Percentiles rank a stretch among this genome's conserved stretches.
phyloP scores from a whole-genome alignment of 352 stramenopile genomes.

The Globisporangium nodosum region DNA sequence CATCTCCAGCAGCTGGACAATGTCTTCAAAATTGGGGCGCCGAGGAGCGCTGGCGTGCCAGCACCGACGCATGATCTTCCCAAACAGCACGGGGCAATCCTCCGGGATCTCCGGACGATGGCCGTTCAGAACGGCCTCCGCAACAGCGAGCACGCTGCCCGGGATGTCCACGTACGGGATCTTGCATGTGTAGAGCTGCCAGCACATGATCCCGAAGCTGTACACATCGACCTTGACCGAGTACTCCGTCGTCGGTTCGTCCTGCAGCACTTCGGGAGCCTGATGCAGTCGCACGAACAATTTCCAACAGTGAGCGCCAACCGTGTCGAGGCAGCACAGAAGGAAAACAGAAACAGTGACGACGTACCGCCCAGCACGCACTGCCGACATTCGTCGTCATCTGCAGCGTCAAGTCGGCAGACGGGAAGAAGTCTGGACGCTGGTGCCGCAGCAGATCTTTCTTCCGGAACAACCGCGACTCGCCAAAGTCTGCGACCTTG shows the following conservation, averaged over 20 bases:
- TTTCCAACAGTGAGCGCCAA: neutral
- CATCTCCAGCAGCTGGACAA: constrained; percentile 71
- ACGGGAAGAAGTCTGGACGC: constrained; percentile 50
- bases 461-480: constrained; percentile 65
- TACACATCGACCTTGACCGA: constrained; percentile 84
- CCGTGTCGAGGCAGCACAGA: neutral
- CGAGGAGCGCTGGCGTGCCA: constrained; percentile 68
- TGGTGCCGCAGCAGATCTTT: constrained; percentile 42
- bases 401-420: constrained; percentile 55
- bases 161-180: constrained; percentile 72
- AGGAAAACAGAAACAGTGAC: neutral
- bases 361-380: constrained; percentile 62
- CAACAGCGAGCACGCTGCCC: constrained; percentile 64
- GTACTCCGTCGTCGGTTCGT: constrained; percentile 64
- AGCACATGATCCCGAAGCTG: constrained; percentile 83
- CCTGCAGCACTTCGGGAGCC: constrained; percentile 65
- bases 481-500: constrained; percentile 77
- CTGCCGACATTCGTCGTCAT: constrained; percentile 84
- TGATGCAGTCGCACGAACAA: neutral
- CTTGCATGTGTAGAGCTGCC: constrained; percentile 72
- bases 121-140: constrained; percentile 64
- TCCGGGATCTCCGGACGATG: constrained; percentile 55
- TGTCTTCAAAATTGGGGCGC: constrained; percentile 72
- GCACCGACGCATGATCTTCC: constrained; percentile 79
- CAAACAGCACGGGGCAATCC: constrained; percentile 57